Evolutionary conservation across 768 basidiomycete genomes (phyloP), one percentile per base, ranked within the genome.

Genomic region (Favolaschia claudopus): DNA sequence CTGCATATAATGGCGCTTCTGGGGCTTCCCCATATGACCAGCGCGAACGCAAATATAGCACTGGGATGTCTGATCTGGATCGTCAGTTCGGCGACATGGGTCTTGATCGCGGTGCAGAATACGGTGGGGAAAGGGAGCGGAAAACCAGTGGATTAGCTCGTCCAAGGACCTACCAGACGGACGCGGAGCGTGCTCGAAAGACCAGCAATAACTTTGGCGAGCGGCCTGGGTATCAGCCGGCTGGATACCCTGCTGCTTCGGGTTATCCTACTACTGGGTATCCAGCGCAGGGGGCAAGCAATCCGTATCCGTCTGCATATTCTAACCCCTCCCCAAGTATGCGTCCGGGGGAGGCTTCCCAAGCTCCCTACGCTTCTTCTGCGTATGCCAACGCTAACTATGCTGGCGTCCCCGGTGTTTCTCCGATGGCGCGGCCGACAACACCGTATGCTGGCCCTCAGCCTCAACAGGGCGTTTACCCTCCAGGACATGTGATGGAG

Each of bases 401-500:
- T 33, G 74, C 79, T 31, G n/a, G n/a, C n/a, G n/a, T n/a, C n/a
- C 17, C 48, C 7, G 70, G 73, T 20, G 76, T 72, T 3, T 71
- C 69, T 65, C 34, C 76, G 4, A 77, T 77, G 64, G 74, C 70
- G 5, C 72, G 82, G 2, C 65, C 83, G 13, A 76, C 79, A 25
- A 79, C 82, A 15, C 81, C 83, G 3, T 82, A 79, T 44, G 69
- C 67, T 15, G 67, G 70, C 12, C 45, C 74, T 13, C 63, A 72
- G 5, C n/a, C n/a, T n/a, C n/a, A n/a, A n/a, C n/a, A n/a, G n/a
- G n/a, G n/a, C n/a, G 73, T 81, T n/a, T 88, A 88, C 68, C 84
- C 88, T 44, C 72, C 77, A 4, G 84, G 85, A 2, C 87, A 86
- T 71, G 71, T 82, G 37, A 62, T 87, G 63, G 86, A 83, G 54